These are phyloP conservation scores for Cupressus sempervirens DNA, from an alignment of 75 land plant genomes.

Conservation along the genomic window DNA sequence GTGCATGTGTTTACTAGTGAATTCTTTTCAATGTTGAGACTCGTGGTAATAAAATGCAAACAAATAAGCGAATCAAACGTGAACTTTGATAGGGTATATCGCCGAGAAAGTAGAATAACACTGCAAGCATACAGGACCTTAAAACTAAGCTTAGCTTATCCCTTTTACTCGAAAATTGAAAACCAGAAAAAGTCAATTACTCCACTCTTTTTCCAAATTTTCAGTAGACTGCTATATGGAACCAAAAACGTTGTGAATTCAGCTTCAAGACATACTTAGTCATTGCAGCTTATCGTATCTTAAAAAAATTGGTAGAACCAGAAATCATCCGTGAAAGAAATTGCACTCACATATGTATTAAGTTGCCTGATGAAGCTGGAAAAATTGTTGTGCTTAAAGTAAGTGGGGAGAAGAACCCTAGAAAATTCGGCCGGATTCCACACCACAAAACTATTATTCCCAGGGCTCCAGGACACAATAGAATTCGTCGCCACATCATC, in stretches of 20 bases:
- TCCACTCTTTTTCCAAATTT: background rate
- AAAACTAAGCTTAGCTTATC: background rate
- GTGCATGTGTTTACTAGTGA: background rate
- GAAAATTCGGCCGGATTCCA: slow-evolving; percentile 23
- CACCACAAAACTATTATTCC: slow-evolving; percentile 18
- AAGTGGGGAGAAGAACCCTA: slow-evolving; percentile 15
- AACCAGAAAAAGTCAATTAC: background rate
- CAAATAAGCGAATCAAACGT: background rate
- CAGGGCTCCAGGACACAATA: slow-evolving; percentile 19
- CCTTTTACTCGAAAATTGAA: background rate
- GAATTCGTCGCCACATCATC: slow-evolving; percentile 19
- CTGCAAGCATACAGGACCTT: background rate
- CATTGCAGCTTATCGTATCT: background rate
- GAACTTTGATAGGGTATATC: background rate
- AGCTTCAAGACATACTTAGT: background rate
- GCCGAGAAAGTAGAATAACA: background rate
- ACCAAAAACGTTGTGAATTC: background rate
- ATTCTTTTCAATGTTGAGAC: background rate
- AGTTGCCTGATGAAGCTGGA: slow-evolving; percentile 34
- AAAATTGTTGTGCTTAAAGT: slow-evolving; percentile 29
- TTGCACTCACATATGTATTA: slow-evolving; percentile 23
- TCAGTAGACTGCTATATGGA: too few species aligned
- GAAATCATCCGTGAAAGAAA: background rate
- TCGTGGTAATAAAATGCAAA: background rate
- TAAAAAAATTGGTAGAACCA: background rate